Evolutionary conservation across 2,329 filamentous ascomycete species (phyloP).

Genomic region (Ceratocystis cubensis): DNA sequence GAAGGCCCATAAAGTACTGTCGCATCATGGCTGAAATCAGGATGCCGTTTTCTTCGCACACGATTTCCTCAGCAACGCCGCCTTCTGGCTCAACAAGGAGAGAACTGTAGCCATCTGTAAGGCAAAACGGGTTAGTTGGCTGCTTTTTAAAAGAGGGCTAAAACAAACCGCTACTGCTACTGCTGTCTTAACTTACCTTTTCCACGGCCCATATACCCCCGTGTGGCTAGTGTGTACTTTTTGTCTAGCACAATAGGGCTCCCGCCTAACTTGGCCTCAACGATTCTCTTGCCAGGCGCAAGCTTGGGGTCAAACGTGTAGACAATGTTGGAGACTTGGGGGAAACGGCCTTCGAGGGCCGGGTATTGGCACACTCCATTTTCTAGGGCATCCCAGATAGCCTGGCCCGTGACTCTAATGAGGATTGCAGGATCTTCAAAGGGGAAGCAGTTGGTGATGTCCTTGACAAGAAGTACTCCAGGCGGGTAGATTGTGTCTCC

Average conservation of each 20-base stretch:
- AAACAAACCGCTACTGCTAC: neutral
- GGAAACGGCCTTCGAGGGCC: slow-evolving; percentile 66
- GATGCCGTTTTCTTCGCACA: slow-evolving; percentile 76
- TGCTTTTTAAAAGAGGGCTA: neutral
- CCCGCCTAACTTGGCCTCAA: slow-evolving; percentile 48
- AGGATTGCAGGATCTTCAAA: slow-evolving; percentile 86
- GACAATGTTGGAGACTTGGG: slow-evolving; percentile 72
- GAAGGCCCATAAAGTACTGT: slow-evolving; percentile 82
- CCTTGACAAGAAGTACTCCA: slow-evolving; percentile 62
- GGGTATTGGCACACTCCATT: slow-evolving; percentile 73
- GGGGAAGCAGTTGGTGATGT: slow-evolving; percentile 80
- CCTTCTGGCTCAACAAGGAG: slow-evolving; percentile 66
- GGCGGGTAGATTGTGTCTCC: slow-evolving; percentile 83
- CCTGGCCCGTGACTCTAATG: slow-evolving; percentile 56
- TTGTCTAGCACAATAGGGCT: slow-evolving; percentile 48
- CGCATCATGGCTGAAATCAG: slow-evolving; percentile 75
- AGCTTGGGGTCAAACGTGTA: slow-evolving; percentile 58
- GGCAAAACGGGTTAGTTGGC: neutral
- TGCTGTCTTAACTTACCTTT: slow-evolving; percentile 38
- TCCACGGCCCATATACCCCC: slow-evolving; percentile 79
- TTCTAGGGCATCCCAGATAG: slow-evolving; percentile 67
- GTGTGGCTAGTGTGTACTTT: slow-evolving; percentile 61
- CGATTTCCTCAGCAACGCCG: slow-evolving; percentile 61
- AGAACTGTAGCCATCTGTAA: slow-evolving; percentile 59
- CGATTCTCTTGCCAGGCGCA: slow-evolving; percentile 49